phyloP scores from a whole-genome alignment of 345 rosid genomes.

The Salix exigua region DNA sequence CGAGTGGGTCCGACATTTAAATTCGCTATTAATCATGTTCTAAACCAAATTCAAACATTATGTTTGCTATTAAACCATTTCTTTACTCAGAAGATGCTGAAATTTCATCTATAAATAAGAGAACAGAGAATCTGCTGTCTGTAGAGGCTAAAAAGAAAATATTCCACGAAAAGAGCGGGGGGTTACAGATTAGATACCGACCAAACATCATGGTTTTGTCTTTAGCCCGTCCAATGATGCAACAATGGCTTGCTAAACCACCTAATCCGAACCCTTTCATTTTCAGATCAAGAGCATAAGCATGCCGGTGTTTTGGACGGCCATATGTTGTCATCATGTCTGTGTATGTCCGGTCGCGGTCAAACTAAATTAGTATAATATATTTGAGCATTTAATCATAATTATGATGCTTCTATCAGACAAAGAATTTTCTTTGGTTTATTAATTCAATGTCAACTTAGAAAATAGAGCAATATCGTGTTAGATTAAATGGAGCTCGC shows the following conservation, averaged over 20 bases:
- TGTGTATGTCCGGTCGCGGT: constrained; percentile 9
- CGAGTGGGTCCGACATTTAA: too few species aligned
- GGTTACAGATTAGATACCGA: constrained; percentile 41
- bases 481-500: constrained; percentile 52
- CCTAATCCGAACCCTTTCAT: constrained; percentile 23
- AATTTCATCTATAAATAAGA: neutral
- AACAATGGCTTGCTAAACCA: constrained; percentile 28
- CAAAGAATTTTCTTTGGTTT: neutral
- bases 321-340: constrained; percentile 9
- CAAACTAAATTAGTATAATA: neutral
- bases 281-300: constrained; percentile 7
- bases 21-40: too few species aligned
- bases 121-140: neutral
- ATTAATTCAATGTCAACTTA: neutral
- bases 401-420: neutral
- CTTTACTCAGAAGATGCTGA: neutral
- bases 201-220: constrained; percentile 44
- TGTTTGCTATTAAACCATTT: neutral
- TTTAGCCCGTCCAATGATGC: constrained; percentile 25
- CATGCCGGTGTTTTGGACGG: constrained; percentile 32
- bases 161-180: neutral
- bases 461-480: neutral
- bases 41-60: too few species aligned
- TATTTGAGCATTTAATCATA: neutral
- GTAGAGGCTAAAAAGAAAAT: neutral